Percentiles rank a stretch among this genome's conserved stretches.
phyloP scores from a whole-genome alignment of 2,329 filamentous ascomycete species.

The Cordyceps farinosa region DNA sequence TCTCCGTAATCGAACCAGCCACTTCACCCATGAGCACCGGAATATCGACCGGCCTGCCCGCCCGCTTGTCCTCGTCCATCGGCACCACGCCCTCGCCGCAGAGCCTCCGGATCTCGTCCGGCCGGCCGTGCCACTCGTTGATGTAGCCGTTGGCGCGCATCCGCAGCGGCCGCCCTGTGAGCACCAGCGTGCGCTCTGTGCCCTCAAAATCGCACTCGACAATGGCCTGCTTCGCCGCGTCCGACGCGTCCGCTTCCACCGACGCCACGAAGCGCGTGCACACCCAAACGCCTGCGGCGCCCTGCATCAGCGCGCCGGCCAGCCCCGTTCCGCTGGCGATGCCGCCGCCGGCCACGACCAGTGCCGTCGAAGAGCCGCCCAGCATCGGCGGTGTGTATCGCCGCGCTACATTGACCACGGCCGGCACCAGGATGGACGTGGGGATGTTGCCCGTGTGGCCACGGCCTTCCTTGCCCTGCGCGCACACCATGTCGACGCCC shows the following conservation, averaged over 20 bases:
- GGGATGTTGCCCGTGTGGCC: constrained; percentile 88
- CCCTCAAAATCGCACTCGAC: constrained; percentile 73
- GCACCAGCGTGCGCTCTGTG: constrained; percentile 76
- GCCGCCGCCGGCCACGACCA: constrained; percentile 87
- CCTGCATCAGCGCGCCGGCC: constrained; percentile 80
- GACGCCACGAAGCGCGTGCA: constrained; percentile 91
- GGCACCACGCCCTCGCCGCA: constrained; percentile 76
- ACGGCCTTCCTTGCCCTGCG: constrained; percentile 92
- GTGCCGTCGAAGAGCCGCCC: constrained; percentile 59
- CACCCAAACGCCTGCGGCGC: constrained; percentile 86
- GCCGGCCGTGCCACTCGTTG: constrained; percentile 71
- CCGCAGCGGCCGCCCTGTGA: constrained; percentile 77
- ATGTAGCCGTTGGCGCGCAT: constrained; percentile 82
- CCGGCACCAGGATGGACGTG: constrained; percentile 80
- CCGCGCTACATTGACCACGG: constrained; percentile 77
- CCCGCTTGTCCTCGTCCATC: constrained; percentile 75
- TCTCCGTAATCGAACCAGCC: constrained; percentile 68
- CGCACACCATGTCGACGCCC: constrained; percentile 87
- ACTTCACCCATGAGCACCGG: constrained; percentile 95
- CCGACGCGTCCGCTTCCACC: constrained; percentile 73
- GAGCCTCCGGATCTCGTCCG: constrained; percentile 69
- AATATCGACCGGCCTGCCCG: constrained; percentile 75
- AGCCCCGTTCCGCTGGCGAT: constrained; percentile 78
- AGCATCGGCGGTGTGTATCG: constrained; percentile 66
- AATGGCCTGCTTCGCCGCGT: constrained; percentile 79